Evolutionary conservation across 1,139 yeast genomes (phyloP).

Genomic region (Pichia sp.): DNA sequence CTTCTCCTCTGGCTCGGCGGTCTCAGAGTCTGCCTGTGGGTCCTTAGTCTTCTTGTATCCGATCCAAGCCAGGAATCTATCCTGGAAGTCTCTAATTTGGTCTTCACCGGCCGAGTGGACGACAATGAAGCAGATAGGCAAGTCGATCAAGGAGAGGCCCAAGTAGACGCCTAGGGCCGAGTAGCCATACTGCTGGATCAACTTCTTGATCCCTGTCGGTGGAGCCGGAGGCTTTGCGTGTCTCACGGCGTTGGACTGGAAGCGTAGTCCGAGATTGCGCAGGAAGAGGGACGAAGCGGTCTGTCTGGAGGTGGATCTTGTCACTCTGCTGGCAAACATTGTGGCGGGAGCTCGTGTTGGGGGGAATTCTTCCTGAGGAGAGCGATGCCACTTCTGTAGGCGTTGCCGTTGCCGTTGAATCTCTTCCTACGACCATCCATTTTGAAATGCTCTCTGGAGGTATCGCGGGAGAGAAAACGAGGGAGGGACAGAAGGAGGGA

Average conservation of each 20-base stretch:
- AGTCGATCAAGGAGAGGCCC: constrained; percentile 63
- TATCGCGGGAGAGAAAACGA: background rate
- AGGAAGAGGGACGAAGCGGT: constrained; percentile 9
- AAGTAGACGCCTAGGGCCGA: constrained; percentile 85
- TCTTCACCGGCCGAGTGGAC: constrained; percentile 89
- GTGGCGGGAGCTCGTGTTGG: background rate
- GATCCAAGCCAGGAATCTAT: constrained; percentile 51
- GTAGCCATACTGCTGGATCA: constrained; percentile 85
- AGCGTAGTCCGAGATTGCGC: constrained; percentile 11
- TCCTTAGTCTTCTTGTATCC: constrained; percentile 38
- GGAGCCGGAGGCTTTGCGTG: constrained; percentile 29
- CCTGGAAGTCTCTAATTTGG: constrained; percentile 61
- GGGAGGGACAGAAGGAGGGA: background rate
- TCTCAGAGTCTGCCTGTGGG: constrained; percentile 32
- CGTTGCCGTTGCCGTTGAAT: no score
- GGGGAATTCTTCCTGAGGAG: background rate
- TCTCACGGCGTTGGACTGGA: constrained; percentile 5
- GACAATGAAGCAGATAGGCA: constrained; percentile 74
- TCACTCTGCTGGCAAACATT: constrained; percentile 2
- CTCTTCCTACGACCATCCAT: no score
- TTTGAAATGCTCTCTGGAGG: background rate
- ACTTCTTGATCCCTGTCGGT: constrained; percentile 54
- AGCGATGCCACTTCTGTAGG: no score
- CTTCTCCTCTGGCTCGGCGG: constrained; percentile 19
- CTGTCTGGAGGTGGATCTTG: constrained; percentile 14